Conservation (phyloP, 306 rosid species). For the Glycyrrhiza uralensis region DNA sequence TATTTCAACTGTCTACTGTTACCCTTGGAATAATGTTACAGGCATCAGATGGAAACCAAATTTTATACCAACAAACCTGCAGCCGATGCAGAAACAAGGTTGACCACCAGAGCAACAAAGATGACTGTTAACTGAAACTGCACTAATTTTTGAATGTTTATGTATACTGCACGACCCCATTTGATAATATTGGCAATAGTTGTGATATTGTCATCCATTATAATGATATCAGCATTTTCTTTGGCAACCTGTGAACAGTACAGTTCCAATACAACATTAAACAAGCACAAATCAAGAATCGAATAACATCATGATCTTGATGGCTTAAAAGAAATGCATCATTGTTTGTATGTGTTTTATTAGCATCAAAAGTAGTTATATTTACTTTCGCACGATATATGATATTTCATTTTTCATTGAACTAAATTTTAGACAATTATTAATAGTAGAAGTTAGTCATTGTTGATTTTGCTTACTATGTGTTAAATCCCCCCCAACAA, state of each 20-base stretch:
- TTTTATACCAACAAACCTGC: constrained; percentile 50
- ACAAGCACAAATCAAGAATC: neutral
- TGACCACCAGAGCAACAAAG: constrained; percentile 72
- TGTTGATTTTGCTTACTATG: too few relatives aligned
- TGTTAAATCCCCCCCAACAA: too few relatives aligned
- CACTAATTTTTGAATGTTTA: constrained; percentile 87
- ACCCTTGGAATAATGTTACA: neutral
- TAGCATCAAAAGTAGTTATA: too few relatives aligned
- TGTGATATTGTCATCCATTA: constrained; percentile 75
- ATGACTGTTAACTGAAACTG: constrained; percentile 90
- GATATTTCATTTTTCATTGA: too few relatives aligned
- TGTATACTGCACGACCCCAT: constrained; percentile 92
- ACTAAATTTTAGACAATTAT: too few relatives aligned
- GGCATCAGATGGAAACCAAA: neutral
- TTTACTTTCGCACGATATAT: too few relatives aligned
- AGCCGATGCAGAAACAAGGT: constrained; percentile 76
- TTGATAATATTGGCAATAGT: constrained; percentile 72
- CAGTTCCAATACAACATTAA: constrained; percentile 30
- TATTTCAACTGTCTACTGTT: too few relatives aligned
- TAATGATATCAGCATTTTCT: constrained; percentile 80
- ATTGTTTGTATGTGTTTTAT: too few relatives aligned
- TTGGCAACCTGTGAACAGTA: constrained; percentile 67
- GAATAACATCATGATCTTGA: too few relatives aligned
- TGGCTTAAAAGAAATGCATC: too few relatives aligned
- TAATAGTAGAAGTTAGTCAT: too few relatives aligned